A percentile compares a stretch with the other conserved stretches of the same genome.
These are phyloP conservation scores for Wickerhamomyces subpelliculosus DNA, from an alignment of 805 yeast genomes.

Conservation along the genomic window DNA sequence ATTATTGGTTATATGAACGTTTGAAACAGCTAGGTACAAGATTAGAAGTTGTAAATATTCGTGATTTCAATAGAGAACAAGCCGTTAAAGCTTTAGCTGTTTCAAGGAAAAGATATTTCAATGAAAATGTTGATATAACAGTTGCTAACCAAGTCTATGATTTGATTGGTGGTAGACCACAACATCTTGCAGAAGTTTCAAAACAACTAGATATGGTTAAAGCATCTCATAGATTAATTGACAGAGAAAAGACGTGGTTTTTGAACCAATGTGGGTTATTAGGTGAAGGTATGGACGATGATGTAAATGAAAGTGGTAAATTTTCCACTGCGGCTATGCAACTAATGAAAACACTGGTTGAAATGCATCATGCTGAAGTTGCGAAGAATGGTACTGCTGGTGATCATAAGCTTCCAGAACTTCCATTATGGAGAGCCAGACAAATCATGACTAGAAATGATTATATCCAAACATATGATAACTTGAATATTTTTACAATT, in stretches of 20 bases:
- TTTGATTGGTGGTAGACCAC: constrained; percentile 79
- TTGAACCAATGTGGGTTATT: constrained; percentile 74
- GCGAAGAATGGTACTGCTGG: constrained; percentile 10
- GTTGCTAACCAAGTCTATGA: constrained; percentile 52
- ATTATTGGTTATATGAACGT: constrained; percentile 81
- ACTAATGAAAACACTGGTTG: constrained; percentile 61
- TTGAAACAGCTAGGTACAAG: constrained; percentile 66
- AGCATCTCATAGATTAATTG: constrained; percentile 67
- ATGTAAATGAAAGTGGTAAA: constrained; percentile 80
- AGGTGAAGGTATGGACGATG: constrained; percentile 80
- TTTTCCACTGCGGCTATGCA: constrained; percentile 70
- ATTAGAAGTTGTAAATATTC: constrained; percentile 62
- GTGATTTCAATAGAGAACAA: constrained; percentile 51
- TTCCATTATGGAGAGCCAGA: constrained; percentile 79
- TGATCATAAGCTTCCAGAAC: constrained; percentile 57
- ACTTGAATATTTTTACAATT: constrained; percentile 71
- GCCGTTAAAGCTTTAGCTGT: constrained; percentile 47
- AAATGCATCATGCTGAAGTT: constrained; percentile 42
- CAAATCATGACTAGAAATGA: constrained; percentile 84
- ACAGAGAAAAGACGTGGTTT: constrained; percentile 80
- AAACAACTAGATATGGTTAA: constrained; percentile 45
- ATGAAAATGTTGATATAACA: constrained; percentile 31
- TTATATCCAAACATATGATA: constrained; percentile 68
- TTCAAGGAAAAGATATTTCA: constrained; percentile 39
- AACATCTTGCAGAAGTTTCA: constrained; percentile 68